Evolutionary conservation across 1,284 basidiomycete genomes (phyloP).

Genomic region (Xerocomus amazonicus): DNA sequence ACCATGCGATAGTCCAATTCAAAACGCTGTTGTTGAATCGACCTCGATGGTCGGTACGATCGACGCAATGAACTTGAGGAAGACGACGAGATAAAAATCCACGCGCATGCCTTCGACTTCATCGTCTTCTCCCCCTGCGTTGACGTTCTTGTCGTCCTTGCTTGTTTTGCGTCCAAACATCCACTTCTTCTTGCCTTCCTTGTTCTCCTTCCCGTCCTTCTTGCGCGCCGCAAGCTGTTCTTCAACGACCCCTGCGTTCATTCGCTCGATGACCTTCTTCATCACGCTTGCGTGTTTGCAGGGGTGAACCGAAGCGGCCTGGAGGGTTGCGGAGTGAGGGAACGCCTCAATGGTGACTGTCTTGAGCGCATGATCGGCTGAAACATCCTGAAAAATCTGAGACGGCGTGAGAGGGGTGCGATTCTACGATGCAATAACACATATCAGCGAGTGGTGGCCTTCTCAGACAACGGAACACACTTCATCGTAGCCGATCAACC

Average conservation of each 20-base stretch:
- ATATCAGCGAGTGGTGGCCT: constrained; percentile 4
- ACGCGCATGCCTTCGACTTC: constrained; percentile 88
- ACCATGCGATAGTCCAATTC: constrained; percentile 18
- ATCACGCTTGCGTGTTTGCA: constrained; percentile 99
- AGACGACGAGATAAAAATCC: constrained; percentile 93
- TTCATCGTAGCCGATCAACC: constrained; percentile 95
- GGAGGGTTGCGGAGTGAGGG: constrained; percentile 83
- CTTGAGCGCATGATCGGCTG: constrained; percentile 96
- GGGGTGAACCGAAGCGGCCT: constrained; percentile 91
- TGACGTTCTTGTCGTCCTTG: constrained; percentile 50
- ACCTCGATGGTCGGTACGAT: constrained; percentile 96
- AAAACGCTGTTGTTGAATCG: constrained; percentile 85
- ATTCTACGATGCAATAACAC: constrained; percentile 49
- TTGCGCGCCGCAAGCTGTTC: constrained; percentile 67
- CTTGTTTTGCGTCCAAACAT: constrained; percentile 71
- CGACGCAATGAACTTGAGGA: constrained; percentile 95
- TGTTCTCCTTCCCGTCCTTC: constrained; percentile 47
- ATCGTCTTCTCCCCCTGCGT: constrained; percentile 55
- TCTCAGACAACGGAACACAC: constrained; percentile 38
- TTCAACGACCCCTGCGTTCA: constrained; percentile 86
- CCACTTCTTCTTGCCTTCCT: constrained; percentile 82
- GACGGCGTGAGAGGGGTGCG: constrained; percentile 80
- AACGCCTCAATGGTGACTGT: constrained; percentile 99
- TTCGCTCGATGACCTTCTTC: constrained; percentile 99
- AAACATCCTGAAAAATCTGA: constrained; percentile 97